Conservation (phyloP, 169 alveolate species). For the Eimeria necatrix region DNA sequence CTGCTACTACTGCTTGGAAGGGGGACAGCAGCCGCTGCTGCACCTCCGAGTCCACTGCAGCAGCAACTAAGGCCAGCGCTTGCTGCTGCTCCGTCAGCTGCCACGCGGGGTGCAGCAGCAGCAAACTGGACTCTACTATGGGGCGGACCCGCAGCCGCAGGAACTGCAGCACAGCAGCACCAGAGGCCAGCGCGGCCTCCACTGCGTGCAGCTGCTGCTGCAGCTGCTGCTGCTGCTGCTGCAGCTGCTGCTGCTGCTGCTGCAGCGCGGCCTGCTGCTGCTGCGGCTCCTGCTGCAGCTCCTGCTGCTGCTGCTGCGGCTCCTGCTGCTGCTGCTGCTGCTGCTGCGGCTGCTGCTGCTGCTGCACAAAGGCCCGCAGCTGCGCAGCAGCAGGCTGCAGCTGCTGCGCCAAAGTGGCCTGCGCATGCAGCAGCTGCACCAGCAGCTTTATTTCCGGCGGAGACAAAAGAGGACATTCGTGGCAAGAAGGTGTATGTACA, state of each 20-base stretch:
- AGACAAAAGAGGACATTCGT: conserved; percentile 43
- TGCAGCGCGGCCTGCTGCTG: neutral
- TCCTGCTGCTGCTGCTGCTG: neutral
- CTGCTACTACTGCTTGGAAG: neutral
- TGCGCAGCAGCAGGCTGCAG: conserved; percentile 20
- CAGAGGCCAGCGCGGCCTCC: conserved; percentile 14
- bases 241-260: conserved; percentile 53
- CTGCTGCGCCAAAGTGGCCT: conserved; percentile 38
- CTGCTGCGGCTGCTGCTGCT: conserved; percentile 9
- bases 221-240: conserved; percentile 44
- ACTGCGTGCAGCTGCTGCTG: conserved; percentile 13
- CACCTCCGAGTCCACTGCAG: conserved; percentile 31
- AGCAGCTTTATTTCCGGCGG: neutral
- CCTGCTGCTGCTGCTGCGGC: conserved; percentile 2
- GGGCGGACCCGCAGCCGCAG: conserved; percentile 24
- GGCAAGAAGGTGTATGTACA: conserved; percentile 41
- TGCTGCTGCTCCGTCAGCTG: conserved; percentile 42
- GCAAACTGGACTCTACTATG: neutral
- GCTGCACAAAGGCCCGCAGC: neutral
- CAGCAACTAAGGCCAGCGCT: neutral
- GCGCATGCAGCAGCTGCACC: conserved; percentile 69
- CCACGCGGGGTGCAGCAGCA: conserved; percentile 55
- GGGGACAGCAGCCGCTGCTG: conserved; percentile 34
- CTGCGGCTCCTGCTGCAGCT: neutral
- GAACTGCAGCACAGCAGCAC: conserved; percentile 25